Base-by-base conservation (phyloP, 176 grass and related monocot species). In the Oryza brachyantha region DNA sequence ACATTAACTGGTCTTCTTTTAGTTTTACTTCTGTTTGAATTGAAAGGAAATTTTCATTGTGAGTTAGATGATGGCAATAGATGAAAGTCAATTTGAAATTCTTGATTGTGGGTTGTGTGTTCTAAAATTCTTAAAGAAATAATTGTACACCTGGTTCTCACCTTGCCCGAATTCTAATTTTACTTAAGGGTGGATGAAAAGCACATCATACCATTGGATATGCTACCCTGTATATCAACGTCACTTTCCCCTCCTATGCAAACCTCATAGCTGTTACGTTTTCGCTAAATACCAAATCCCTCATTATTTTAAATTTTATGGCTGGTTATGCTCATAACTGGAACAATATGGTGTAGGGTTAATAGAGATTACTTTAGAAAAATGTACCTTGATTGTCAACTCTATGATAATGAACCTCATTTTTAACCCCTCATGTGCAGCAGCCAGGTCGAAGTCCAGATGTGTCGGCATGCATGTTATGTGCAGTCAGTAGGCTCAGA, bases 371-470 rank as follows among this genome's bases (percentile, higher is more conserved):
- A 62, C 76, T 67, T 66, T 48, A 77, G 26, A 60, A 58, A 37
- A 45, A 43, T 28, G 24, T 29, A 39, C 58, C 22, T 68, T 17
- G 31, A 61, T 85, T 78, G 73, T 89, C 83, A 81, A 77, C 82
- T 66, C 87, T 77, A 13, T 73, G 36, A 66, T 61, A 74, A 54
- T 78, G 41, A 24, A 32, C 64, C 72, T 29, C 12, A 72, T 81
- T 89, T 89, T 89, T 89, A 81, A 77, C 28, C 27, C 60, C 73
- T 81, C 60, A 77, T 52, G 38, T 89, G 72, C 43, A 24, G 36
- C 45, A 66, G 59, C 72, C 65, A 50, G 45, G 77, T 55, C 48
- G 36, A 85, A 77, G 24, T 81, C 58, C 78, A 77, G 67, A 89
- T 84, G 52, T 89, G 87, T 81, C 37, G 39, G 66, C 29, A 77